phyloP scores from a whole-genome alignment of 768 basidiomycete genomes.

The Dentipellis fragilis region DNA sequence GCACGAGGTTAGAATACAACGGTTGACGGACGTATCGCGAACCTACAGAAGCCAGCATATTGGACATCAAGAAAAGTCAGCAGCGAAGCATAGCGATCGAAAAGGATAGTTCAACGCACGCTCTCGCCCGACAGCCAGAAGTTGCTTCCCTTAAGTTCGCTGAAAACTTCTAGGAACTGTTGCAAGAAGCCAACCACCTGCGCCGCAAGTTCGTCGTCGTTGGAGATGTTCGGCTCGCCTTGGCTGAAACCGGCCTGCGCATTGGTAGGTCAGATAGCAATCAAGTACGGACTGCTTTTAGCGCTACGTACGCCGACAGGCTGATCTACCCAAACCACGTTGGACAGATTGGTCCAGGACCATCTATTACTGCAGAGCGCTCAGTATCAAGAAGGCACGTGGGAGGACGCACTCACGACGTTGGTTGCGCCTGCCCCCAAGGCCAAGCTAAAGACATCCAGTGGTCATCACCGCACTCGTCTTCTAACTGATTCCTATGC shows the following conservation, averaged over 20 bases:
- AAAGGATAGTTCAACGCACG: slow-evolving; percentile 28
- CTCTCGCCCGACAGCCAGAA: slow-evolving; percentile 64
- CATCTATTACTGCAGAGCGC: slow-evolving; percentile 31
- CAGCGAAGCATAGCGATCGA: background rate
- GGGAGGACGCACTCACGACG: background rate
- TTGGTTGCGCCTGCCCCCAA: background rate
- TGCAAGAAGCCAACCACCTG: slow-evolving; percentile 45
- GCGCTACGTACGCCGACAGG: slow-evolving; percentile 41
- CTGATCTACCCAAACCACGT: slow-evolving; percentile 66
- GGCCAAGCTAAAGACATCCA: background rate
- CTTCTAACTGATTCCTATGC: slow-evolving; percentile 2
- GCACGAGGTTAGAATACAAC: slow-evolving; percentile 4
- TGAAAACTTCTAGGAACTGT: slow-evolving; percentile 65
- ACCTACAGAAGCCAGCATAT: slow-evolving; percentile 26
- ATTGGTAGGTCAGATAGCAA: background rate
- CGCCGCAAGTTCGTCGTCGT: slow-evolving; percentile 46
- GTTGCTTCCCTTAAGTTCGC: slow-evolving; percentile 61
- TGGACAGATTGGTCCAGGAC: slow-evolving; percentile 66
- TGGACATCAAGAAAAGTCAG: background rate
- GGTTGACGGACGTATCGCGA: slow-evolving; percentile 4
- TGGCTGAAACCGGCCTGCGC: slow-evolving; percentile 55
- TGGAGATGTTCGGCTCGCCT: slow-evolving; percentile 50
- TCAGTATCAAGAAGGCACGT: background rate
- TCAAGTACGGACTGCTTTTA: background rate
- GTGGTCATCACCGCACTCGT: background rate